Evolutionary conservation across 2,329 filamentous ascomycete species (phyloP), one percentile per base, ranked within the genome.

Genomic region (Colletotrichum euphorbiae): DNA sequence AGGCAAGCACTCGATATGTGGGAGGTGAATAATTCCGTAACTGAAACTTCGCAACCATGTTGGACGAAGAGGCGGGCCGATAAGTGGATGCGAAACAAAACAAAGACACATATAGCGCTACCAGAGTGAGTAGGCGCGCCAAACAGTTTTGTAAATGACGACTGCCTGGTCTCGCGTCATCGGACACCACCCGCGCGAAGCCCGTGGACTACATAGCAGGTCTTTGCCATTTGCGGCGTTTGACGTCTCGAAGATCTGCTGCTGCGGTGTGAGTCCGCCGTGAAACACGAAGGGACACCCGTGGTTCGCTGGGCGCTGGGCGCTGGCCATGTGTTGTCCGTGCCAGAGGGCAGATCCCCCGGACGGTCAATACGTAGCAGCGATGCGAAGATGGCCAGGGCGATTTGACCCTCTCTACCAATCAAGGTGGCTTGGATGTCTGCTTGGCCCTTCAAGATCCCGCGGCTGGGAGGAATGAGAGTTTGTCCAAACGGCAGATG

Each of bases 11-110:
- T 33, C 66, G 54, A 50, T 69, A 66, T 38, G 66, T 69, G 40
- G 66, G 66, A 15, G 66, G 66, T 7, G 61, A 69, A 28, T 69
- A 28, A 28, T 17, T 52, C 58, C 66, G 66, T 36, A 69, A 36
- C 13, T 69, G 62, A 19, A 69, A 69, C 60, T 59, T 69, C 12
- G 66, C 66, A 12, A 66, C 55, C 66, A 69, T 69, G 38, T 65
- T 66, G 55, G 42, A 45, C 48, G 40, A 50, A 51, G 21, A 48
- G 42, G 55, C 15, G 28, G 28, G 33, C n/a, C 19, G 15, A 19
- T 11, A 31, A 15, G 31, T 15, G 36, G 15, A 36, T 48, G n/a
- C 36, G 59, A 38, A 59, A 57, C 60, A 52, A 50, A 36, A 28
- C 33, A 51, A 28, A 17, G 11, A 15, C 46, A 42, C 9, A 28